Evolutionary conservation across 352 stramenopile species (phyloP).

Genomic region (Globisporangium paddicum): DNA sequence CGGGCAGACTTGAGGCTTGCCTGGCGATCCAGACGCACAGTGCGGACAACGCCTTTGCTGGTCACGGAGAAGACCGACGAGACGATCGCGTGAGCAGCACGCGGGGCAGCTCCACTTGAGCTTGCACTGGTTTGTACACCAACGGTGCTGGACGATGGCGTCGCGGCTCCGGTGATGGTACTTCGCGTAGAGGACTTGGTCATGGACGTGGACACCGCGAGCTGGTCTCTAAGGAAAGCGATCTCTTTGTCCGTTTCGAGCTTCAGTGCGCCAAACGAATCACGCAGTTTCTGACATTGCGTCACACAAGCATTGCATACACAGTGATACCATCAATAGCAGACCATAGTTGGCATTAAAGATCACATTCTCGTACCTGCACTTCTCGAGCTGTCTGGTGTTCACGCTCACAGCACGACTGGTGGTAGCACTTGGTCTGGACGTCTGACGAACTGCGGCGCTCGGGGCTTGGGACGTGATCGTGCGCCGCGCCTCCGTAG

Average conservation of each 20-base stretch:
- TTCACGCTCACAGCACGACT: conserved; percentile 26
- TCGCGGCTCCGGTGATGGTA: background rate
- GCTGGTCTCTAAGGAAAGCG: conserved; percentile 39
- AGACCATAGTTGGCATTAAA: background rate
- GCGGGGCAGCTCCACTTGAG: background rate
- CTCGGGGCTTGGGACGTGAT: conserved; percentile 5
- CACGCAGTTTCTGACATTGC: conserved; percentile 34
- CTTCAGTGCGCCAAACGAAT: conserved; percentile 48
- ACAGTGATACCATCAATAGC: background rate
- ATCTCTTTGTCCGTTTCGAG: conserved; percentile 55
- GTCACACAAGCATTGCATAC: background rate
- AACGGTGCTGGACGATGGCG: background rate
- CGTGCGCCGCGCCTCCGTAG: background rate
- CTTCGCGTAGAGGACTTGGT: conserved; percentile 1
- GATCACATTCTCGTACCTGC: conserved; percentile 17
- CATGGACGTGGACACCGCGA: conserved; percentile 13
- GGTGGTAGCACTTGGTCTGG: conserved; percentile 12
- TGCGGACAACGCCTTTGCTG: conserved; percentile 33
- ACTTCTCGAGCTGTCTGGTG: conserved; percentile 24
- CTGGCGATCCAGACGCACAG: conserved; percentile 37
- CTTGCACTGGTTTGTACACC: background rate
- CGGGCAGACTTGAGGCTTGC: conserved; percentile 41
- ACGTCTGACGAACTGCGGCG: conserved; percentile 1
- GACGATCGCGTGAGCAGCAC: conserved; percentile 19
- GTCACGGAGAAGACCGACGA: conserved; percentile 58